Base-by-base conservation (phyloP, 225 moss, liverwort and hornwort species). In the Bryoerythrophyllum caledonicum region DNA sequence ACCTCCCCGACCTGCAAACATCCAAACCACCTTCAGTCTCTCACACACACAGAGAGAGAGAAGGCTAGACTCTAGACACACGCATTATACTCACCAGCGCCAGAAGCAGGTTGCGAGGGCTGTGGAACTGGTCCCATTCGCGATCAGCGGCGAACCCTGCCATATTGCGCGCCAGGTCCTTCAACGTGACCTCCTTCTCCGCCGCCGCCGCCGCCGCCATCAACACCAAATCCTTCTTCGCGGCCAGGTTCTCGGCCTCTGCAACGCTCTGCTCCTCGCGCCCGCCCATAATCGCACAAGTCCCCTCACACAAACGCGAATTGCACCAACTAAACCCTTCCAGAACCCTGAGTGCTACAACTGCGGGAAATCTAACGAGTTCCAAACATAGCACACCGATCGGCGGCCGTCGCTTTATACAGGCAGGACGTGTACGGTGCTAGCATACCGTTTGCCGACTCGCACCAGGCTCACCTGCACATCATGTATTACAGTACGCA, bases 41-140 rank as follows among this genome's bases (percentile, higher is more conserved):
- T 14, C 19, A 49, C 46, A 15, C 46, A 46, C 3, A 46, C 46
- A 46, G 11, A 41, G 0, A 41, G 1, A 41, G 3, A 2, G 5
- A 17, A 46, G 9, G 49, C 75, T 34, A 34, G 5, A 34, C 34
- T 34, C 6, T 34, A n/a, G 32, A 32, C 38, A 38, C 38, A 38
- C 7, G 8, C 38, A 38, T 0, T 0, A 0, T 10, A 38, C 38
- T 74, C 81, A 97, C 96, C 24, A 97, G 93, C 49, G 97, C 97
- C 28, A 97, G 93, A 4, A 97, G 97, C 17, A 97, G 87, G 79
- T 97, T 97, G 72, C 97, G 92, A 21, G 97, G 97, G 71, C 92
- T 93, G 69, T 97, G 97, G 74, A 97, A 97, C 73, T 93, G 90
- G 74, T 97, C 97, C 97, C 97, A 97, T 63, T 97, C 97, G 55